Evolutionary conservation across 1,284 basidiomycete species (phyloP), one percentile per base, ranked within the genome.

Genomic region (Spongiforma sp.): DNA sequence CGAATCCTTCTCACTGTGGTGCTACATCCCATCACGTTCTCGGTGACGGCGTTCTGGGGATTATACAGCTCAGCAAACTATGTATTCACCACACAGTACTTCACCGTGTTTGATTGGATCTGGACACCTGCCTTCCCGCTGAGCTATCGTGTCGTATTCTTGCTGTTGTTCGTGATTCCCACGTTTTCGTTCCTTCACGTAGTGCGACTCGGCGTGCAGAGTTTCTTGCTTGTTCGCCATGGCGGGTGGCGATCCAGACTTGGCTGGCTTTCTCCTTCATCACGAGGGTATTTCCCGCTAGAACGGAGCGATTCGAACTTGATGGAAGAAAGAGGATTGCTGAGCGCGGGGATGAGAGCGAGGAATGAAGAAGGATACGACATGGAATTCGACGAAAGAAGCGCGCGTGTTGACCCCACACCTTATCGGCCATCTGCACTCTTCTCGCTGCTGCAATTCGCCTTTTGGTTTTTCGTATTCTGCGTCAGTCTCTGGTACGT

Each of bases 121-220:
- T 71, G 71, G 72, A 64, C 62, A 41, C 66, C 66, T 3, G 69
- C 62, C 1, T 71, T 71, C 43, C 71, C 69, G 2, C 28, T 56
- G 12, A 71, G 62, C 36, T 73, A 72, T 72, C 72, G 70, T 36
- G 9, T 70, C 2, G 1, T 71, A 2, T 56, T 72, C 53, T 17
- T 71, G 24, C 59, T 36, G 5, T n/a, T 73, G 28, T 69, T 63
- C 11, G 57, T 63, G 2, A 57, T 70, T 14, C 70, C 70, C 15
- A 17, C n/a, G 7, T 48, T 71, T 15, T 50, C 70, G 0, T 57
- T 57, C 3, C 8, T 67, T 11, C 69, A 69, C 1, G 39, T 73
- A 37, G 3, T 53, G 12, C 59, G 57, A 59, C 57, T 71, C 58
- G 50, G 43, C 0, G 30, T 10, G 21, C 14, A 39, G 12, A 37